Percentiles rank a stretch among this genome's conserved stretches.
Evolutionary conservation across 73 alveolate genomes (phyloP).

Genomic region (Paraurostyla sp.): DNA sequence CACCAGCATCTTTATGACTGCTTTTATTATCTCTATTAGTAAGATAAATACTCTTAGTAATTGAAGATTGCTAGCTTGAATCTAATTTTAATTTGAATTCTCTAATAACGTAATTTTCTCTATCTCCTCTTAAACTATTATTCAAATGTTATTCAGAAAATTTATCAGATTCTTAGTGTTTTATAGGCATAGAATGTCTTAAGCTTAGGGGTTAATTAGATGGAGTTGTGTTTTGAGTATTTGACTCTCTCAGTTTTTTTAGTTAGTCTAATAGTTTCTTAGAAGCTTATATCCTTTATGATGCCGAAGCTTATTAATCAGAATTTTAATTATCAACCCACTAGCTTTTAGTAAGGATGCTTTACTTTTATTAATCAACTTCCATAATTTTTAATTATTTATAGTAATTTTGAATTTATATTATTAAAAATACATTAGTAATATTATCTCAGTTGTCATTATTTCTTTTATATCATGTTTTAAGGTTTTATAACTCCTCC

Average conservation of each 20-base stretch:
- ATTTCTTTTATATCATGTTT: too few species aligned
- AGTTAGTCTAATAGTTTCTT: background rate
- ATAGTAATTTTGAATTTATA: too few species aligned
- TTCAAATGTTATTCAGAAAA: background rate
- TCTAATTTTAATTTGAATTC: background rate
- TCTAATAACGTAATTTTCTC: too few species aligned
- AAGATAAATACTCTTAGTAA: background rate
- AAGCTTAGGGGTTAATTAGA: too few species aligned
- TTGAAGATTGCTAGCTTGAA: background rate
- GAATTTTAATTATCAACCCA: background rate
- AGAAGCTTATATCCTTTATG: background rate
- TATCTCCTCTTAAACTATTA: background rate
- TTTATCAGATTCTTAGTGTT: background rate
- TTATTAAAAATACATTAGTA: too few species aligned
- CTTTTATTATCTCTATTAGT: background rate
- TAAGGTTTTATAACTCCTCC: too few species aligned
- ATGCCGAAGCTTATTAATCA: background rate
- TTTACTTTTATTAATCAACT: too few species aligned
- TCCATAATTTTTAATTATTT: too few species aligned
- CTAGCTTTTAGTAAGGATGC: constrained; percentile 42
- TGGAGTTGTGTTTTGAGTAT: too few species aligned
- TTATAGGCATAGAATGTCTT: background rate
- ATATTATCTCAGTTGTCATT: too few species aligned
- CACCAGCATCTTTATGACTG: too few species aligned
- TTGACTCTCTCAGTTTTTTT: background rate